Evolutionary conservation across 306 rosid species (phyloP), one percentile per base, ranked within the genome.

Genomic region (Cicer yamashitae): DNA sequence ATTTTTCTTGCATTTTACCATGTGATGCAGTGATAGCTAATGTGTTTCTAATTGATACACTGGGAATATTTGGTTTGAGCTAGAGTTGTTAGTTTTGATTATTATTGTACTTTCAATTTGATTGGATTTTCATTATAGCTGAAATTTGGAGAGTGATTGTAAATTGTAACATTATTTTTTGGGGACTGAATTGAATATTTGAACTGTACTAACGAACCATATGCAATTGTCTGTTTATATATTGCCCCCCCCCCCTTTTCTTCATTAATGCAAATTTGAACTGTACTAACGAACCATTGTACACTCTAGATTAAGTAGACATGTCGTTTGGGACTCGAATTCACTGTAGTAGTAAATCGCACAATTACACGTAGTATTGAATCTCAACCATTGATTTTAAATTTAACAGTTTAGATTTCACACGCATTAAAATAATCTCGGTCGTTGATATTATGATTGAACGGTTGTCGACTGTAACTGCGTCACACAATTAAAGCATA

Each of bases 1-100:
- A 0, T 54, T 44, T 20, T 57, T 48, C 44, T 61, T 75, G 40
- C 22, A 38, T 39, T 20, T 20, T 48, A 48, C 7, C 15, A 48
- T 65, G 30, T 76, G 45, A 72, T 74, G 92, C 92, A 47, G 84
- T 86, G 89, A 86, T 73, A 70, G 73, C 86, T 88, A 82, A 41
- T 58, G 45, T 40, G 58, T 71, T 75, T 64, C 79, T 78, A 46
- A 68, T 48, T 11, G 30, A 61, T 46, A 17, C 6, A 22, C 57
- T 54, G 53, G 53, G 25, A 58, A 53, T 59, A 37, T 62, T 77
- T 81, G 88, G 89, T 80, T 86, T 81, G 88, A 88, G 96, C 89
- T 71, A 75, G 65, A 54, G 63, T 78, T 60, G 20, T 39, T 71
- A 77, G 72, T 76, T 81, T 84, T 60, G 46, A 59, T 82, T 54